phyloP scores from a whole-genome alignment of 768 basidiomycete genomes.

The Mycena epipterygia region DNA sequence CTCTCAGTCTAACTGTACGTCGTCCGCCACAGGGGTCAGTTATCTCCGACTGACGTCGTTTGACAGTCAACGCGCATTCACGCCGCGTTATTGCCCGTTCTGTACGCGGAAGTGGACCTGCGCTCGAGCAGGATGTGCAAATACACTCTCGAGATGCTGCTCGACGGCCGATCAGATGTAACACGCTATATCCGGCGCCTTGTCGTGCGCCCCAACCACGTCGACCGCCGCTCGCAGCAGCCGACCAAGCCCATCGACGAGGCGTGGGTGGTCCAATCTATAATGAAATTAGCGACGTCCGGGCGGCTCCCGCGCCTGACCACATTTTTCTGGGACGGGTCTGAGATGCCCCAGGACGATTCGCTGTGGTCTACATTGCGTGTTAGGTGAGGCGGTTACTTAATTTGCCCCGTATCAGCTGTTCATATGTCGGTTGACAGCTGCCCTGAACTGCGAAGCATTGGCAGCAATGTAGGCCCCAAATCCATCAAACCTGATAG shows the following conservation, averaged over 20 bases:
- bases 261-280: constrained; percentile 26
- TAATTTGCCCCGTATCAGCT: constrained; percentile 8
- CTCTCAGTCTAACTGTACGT: constrained; percentile 31
- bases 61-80: constrained; percentile 28
- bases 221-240: constrained; percentile 29
- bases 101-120: constrained; percentile 35
- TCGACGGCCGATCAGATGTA: constrained; percentile 11
- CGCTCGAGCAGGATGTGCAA: constrained; percentile 33
- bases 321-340: constrained; percentile 38
- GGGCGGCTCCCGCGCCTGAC: constrained; percentile 29
- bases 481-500: constrained; percentile 31
- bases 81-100: constrained; percentile 35
- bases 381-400: constrained; percentile 13
- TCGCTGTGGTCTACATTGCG: constrained; percentile 35
- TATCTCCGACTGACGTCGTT: constrained; percentile 12
- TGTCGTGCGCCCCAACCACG: constrained; percentile 34
- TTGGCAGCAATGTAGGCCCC: constrained; percentile 35
- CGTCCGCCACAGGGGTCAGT: neutral
- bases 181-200: constrained; percentile 28
- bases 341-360: constrained; percentile 34
- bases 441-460: constrained; percentile 30
- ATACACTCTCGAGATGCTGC: constrained; percentile 19
- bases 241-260: constrained; percentile 31
- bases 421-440: constrained; percentile 22
- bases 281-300: constrained; percentile 26